These are phyloP conservation scores for Cutaneotrichosporon cutaneum DNA, from an alignment of 1,284 basidiomycete species.

Conservation along the genomic window DNA sequence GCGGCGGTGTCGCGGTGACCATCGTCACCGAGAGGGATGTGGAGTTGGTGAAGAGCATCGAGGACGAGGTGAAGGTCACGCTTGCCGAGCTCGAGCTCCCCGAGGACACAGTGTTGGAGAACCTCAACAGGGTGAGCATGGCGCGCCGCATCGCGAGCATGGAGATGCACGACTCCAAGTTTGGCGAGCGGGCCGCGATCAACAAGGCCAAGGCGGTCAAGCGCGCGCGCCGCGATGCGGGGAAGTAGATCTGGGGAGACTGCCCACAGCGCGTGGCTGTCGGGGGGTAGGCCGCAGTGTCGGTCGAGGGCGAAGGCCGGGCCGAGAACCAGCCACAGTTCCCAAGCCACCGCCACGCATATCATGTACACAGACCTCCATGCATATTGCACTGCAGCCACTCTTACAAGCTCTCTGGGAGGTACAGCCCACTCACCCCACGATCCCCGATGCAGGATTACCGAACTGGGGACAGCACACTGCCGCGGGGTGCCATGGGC, in stretches of 20 bases:
- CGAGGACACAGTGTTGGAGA: constrained; percentile 80
- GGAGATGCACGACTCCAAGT: constrained; percentile 88
- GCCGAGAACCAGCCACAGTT: too few relatives aligned
- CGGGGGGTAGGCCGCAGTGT: too few relatives aligned
- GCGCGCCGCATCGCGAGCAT: constrained; percentile 92
- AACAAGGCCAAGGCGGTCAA: constrained; percentile 54
- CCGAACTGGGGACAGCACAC: too few relatives aligned
- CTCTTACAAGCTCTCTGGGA: too few relatives aligned
- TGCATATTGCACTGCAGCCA: too few relatives aligned
- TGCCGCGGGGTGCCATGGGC: too few relatives aligned
- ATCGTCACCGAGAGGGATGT: constrained; percentile 94
- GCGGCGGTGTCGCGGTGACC: constrained; percentile 83
- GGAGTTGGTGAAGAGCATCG: constrained; percentile 76
- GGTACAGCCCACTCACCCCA: too few relatives aligned
- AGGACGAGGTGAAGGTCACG: constrained; percentile 65
- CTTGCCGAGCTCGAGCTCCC: constrained; percentile 70
- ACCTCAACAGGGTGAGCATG: constrained; percentile 81
- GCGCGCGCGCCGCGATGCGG: constrained; percentile 29
- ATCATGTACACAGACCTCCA: too few relatives aligned
- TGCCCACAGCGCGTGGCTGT: background rate
- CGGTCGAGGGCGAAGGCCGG: too few relatives aligned
- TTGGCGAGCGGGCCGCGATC: constrained; percentile 74
- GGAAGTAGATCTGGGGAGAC: background rate
- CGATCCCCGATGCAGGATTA: too few relatives aligned
- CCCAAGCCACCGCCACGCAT: too few relatives aligned